Evolutionary conservation across 1,284 basidiomycete genomes (phyloP), one percentile per base, ranked within the genome.

Genomic region (Ceratobasidium sp.): DNA sequence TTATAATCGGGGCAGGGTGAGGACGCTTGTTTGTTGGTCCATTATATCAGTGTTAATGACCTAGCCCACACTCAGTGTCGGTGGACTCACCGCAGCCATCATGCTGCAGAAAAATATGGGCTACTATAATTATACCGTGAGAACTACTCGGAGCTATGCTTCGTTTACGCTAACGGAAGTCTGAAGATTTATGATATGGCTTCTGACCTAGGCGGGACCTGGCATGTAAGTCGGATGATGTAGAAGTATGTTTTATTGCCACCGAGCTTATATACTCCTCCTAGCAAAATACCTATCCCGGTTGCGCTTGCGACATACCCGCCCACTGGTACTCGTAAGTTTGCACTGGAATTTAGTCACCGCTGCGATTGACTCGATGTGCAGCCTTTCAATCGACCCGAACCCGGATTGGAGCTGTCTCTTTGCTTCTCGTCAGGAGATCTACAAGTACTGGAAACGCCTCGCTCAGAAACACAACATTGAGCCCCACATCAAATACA

Each of bases 151-250:
- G 14, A n/a, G n/a, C n/a, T n/a, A 23, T 30, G 9, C 29, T 14
- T n/a, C 13, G 21, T 30, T 1, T 11, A 36, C 5, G 11, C 33
- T 36, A 36, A 36, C 33, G 11, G 33, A 36, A 36, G 33, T 36
- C n/a, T 2, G 14, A 72, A 85, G 83, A 84, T 85, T 47, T 83
- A 80, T 70, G 83, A 85, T 71, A 80, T 77, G 70, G 79, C 79
- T 25, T 74, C 75, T 29, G 74, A 76, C 39, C 75, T 83, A 33
- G 83, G 83, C 46, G 83, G 83, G 56, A 84, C 83, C 54, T 84
- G 83, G 83, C 80, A 80, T 74, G 83, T 84, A 71, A 60, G 16
- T 36, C 11, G 3, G 30, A 8, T 14, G 19, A 30, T 30, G 46
- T 69, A 8, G 16, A 13, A 53, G 46, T 6, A 46, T 46, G 16